A percentile compares a stretch with the other conserved stretches of the same genome.
These are phyloP conservation scores for Saturnispora hagleri DNA, from an alignment of 805 yeast genomes.

Conservation along the genomic window DNA sequence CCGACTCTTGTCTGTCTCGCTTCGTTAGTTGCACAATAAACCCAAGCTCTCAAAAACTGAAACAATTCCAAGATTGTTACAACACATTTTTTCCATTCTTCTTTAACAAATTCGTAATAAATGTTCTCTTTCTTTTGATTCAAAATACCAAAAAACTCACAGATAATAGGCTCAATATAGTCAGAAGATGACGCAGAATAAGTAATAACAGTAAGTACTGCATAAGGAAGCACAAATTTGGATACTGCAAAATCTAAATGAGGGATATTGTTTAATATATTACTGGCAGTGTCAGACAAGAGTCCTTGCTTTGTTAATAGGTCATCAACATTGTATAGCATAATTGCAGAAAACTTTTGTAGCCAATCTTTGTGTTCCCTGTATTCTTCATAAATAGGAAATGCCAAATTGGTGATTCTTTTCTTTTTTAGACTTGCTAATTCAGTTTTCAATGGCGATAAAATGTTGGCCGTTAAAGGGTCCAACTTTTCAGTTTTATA, in stretches of 20 bases:
- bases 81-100: constrained; percentile 54
- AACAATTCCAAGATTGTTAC: constrained; percentile 68
- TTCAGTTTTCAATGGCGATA: constrained; percentile 52
- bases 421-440: constrained; percentile 55
- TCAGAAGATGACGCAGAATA: constrained; percentile 26
- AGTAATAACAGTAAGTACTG: constrained; percentile 49
- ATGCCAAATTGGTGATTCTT: constrained; percentile 36
- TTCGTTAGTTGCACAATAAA: constrained; percentile 32
- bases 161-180: constrained; percentile 35
- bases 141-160: constrained; percentile 56
- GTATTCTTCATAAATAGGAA: constrained; percentile 55
- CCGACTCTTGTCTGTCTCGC: constrained; percentile 2
- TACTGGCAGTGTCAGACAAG: constrained; percentile 18
- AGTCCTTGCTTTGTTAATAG: constrained; percentile 30
- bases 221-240: constrained; percentile 68
- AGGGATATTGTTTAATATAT: constrained; percentile 9
- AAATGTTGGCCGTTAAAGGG: constrained; percentile 59
- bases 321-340: constrained; percentile 20
- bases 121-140: constrained; percentile 34
- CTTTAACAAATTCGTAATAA: constrained; percentile 45
- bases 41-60: constrained; percentile 81
- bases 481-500: constrained; percentile 35
- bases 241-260: constrained; percentile 54
- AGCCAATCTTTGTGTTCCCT: constrained; percentile 67
- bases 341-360: constrained; percentile 53